Evolutionary conservation across 176 grass and related monocot species (phyloP), one percentile per base, ranked within the genome.

Genomic region (Carex cristatella): DNA sequence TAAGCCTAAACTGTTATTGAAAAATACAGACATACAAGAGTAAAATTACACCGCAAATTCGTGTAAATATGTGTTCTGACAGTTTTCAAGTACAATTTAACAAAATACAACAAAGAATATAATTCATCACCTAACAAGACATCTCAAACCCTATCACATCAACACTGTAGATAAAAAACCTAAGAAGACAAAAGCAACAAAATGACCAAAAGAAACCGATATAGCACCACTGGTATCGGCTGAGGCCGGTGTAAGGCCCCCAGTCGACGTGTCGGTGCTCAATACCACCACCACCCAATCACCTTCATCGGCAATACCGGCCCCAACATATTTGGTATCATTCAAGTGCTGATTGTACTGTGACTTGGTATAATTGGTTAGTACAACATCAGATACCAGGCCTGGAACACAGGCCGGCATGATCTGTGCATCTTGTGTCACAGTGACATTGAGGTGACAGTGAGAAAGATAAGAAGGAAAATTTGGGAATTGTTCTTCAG

Each of bases 231-330:
- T 69, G 71, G 73, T 87, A 85, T 6, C 87, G 84, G 92, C 85
- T 23, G 90, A 23, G 30, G 90, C 91, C 0, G 88, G 90, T 12
- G 91, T 81, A 81, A 88, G 96, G 77, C 79, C 86, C 7, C 97
- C 97, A 0, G 80, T 87, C 3, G 33, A 81, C 0, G 88, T 88
- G 81, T 87, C 86, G 3, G 91, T 99, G 86, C 90, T 99, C 85
- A 99, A 83, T 28, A 99, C 90, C 3, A 99, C 88, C 6, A 99
- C 93, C 0, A 99, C 91, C 97, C 97, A 99, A 79, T 99, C 83
- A 0, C 88, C 97, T 83, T 94, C 93, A 3, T 92, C 89, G 3
- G 93, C 97, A 23, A 99, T 96, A 18, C 97, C 93, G 9, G 89
- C 84, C 57, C 93, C 93, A 4, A 87, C 85, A 75, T 40, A 92